Conservation (phyloP, 2,329 filamentous ascomycete genomes). For the Trichoderma sp. region DNA sequence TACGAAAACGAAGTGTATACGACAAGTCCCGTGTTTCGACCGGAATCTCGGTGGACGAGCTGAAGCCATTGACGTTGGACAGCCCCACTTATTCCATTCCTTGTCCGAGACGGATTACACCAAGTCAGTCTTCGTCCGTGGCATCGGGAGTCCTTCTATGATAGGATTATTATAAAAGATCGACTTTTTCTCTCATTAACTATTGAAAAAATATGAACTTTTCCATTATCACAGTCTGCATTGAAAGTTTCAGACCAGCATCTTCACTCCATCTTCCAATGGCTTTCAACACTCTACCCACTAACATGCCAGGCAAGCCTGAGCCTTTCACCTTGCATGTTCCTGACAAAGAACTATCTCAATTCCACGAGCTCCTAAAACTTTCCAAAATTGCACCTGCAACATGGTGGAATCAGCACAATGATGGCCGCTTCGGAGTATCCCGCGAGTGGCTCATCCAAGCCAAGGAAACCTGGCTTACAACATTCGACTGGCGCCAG, state of each 20-base stretch:
- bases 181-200: background rate
- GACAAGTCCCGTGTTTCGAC: background rate
- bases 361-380: conserved; percentile 5
- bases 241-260: no score
- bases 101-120: background rate
- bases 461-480: background rate
- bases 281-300: background rate
- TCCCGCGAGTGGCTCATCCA: conserved; percentile 4
- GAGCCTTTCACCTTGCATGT: background rate
- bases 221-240: background rate
- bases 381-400: background rate
- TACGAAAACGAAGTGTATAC: background rate
- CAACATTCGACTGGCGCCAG: background rate
- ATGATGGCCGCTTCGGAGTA: conserved; percentile 3
- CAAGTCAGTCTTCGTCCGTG: background rate
- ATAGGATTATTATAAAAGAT: background rate
- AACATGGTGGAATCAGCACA: conserved; percentile 11
- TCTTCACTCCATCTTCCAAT: background rate
- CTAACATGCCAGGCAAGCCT: background rate
- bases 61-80: background rate
- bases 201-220: background rate
- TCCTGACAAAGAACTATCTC: background rate
- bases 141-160: background rate
- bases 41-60: background rate
- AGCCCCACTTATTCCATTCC: background rate